Conservation (phyloP, 2,329 filamentous ascomycete species). For the Fusarium foetens region DNA sequence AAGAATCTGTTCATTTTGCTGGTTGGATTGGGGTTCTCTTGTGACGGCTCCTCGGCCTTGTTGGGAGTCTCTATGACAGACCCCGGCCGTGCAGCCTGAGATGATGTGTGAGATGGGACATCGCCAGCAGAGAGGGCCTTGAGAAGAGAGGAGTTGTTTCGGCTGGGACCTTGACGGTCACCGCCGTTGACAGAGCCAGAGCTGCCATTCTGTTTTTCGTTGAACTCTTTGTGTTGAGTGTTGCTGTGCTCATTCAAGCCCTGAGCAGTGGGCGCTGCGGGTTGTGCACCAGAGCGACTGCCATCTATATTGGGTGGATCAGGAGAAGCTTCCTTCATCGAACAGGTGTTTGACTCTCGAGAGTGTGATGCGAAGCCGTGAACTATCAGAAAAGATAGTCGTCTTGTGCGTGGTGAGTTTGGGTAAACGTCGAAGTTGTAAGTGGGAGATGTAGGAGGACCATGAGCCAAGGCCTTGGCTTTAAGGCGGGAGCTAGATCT, state of each 20-base stretch:
- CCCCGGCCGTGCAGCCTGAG: slow-evolving; percentile 66
- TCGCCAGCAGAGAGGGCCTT: slow-evolving; percentile 41
- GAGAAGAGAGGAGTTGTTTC: slow-evolving; percentile 38
- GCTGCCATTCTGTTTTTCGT: slow-evolving; percentile 22
- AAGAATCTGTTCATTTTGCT: slow-evolving; percentile 52
- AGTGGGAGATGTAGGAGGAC: slow-evolving; percentile 8
- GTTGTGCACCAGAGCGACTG: slow-evolving; percentile 65
- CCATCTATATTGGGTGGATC: slow-evolving; percentile 65
- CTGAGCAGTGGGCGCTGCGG: slow-evolving; percentile 57
- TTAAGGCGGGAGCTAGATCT: slow-evolving; percentile 31
- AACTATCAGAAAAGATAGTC: slow-evolving; percentile 20
- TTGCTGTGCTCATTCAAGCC: slow-evolving; percentile 33
- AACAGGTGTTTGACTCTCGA: slow-evolving; percentile 50
- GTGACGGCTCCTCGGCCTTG: slow-evolving; percentile 29
- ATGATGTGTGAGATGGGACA: slow-evolving; percentile 54
- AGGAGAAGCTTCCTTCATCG: slow-evolving; percentile 71
- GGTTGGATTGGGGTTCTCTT: slow-evolving; percentile 47
- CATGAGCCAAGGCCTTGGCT: slow-evolving; percentile 39
- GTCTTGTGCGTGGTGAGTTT: slow-evolving; percentile 35
- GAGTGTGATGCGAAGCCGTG: not conserved
- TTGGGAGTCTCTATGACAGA: slow-evolving; percentile 58
- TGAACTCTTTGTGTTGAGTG: slow-evolving; percentile 6
- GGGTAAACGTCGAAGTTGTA: slow-evolving; percentile 14
- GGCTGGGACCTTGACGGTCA: slow-evolving; percentile 28
- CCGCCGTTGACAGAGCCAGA: slow-evolving; percentile 2